Base-by-base conservation (phyloP, 768 basidiomycete species). In the Ramaria sp. region DNA sequence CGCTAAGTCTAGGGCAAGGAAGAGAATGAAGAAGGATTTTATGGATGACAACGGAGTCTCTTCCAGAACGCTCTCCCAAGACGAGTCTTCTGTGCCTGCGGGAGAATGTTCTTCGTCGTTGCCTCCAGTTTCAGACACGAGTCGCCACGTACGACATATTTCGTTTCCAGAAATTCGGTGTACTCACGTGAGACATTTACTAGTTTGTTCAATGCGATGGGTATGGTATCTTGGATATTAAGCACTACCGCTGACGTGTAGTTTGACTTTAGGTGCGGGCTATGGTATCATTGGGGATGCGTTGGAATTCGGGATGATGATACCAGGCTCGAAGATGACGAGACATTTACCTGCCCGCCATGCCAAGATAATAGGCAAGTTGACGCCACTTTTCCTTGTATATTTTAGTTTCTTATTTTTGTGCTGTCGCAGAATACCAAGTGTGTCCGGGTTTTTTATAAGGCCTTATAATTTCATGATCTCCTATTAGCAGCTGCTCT, bases 221-320 rank as follows among this genome's bases (percentile, higher is more conserved):
- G 68, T 69, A 61, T 48, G 22, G 32, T 22, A 24, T 0, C n/a
- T 22, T 3, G 16, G 18, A 7, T 9, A 18, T 20, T 28, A 6
- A 3, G 3, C 12, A 7, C 16, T 24, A 16, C 6, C 10, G 32
- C 39, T 18, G 22, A 59, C 20, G 57, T 38, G 38, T 32, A 8
- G 48, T 36, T 22, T 28, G 24, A 42, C 20, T 27, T n/a, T 4
- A 76, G 74, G 5, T 77, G 74, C 51, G 63, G 67, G 1, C 45
- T 58, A 52, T 77, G 78, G 78, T 78, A 74, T 53, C 78, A 79
- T 52, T 75, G 72, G 52, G 78, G 74, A 5, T 79, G 78, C 54
- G 71, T 72, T 25, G 77, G 71, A 15, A 63, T 78, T 37, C 52
- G 47, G 12, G 42, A 62, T 2, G 63, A 60, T 0, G 77, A 79